Evolutionary conservation across 2,329 filamentous ascomycete species (phyloP).

Genomic region (Fusarium xyrophilum): DNA sequence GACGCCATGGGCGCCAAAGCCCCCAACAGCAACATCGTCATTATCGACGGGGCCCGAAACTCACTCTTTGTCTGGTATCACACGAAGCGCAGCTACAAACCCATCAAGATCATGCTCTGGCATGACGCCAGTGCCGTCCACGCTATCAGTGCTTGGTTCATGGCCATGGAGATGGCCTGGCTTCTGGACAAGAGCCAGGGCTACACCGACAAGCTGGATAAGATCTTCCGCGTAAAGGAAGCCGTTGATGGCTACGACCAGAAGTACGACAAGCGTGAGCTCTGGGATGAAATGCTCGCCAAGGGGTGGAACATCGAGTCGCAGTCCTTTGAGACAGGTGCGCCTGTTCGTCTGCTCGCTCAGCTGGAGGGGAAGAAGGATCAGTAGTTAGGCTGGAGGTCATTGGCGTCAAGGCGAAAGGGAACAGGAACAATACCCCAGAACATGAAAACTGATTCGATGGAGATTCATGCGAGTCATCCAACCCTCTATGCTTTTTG

Average conservation of each 20-base stretch:
- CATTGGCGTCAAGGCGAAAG: background rate
- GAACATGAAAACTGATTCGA: slow-evolving; percentile 18
- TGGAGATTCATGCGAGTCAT: slow-evolving; percentile 32
- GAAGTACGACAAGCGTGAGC: slow-evolving; percentile 24
- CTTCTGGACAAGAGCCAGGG: slow-evolving; percentile 35
- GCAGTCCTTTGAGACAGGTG: slow-evolving; percentile 48
- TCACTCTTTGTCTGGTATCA: slow-evolving; percentile 44
- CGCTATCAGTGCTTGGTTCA: slow-evolving; percentile 48
- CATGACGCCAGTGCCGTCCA: slow-evolving; percentile 41
- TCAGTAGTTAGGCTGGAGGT: slow-evolving; percentile 7
- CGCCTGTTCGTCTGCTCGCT: slow-evolving; percentile 45
- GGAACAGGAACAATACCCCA: slow-evolving; percentile 10
- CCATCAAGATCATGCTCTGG: slow-evolving; percentile 49
- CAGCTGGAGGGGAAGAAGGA: slow-evolving; percentile 39
- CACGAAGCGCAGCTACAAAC: slow-evolving; percentile 19
- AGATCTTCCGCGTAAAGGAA: slow-evolving; percentile 21
- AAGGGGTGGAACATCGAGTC: slow-evolving; percentile 48
- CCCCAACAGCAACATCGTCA: slow-evolving; percentile 27
- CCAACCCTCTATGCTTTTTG: slow-evolving; percentile 5
- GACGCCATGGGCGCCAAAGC: slow-evolving; percentile 43
- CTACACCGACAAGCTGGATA: slow-evolving; percentile 34
- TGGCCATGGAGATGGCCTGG: slow-evolving; percentile 49
- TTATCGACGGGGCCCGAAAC: slow-evolving; percentile 43
- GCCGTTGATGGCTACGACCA: slow-evolving; percentile 25
- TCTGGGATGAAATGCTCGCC: slow-evolving; percentile 42